Conservation (phyloP, 352 stramenopile genomes). For the Phytophthora megakarya region DNA sequence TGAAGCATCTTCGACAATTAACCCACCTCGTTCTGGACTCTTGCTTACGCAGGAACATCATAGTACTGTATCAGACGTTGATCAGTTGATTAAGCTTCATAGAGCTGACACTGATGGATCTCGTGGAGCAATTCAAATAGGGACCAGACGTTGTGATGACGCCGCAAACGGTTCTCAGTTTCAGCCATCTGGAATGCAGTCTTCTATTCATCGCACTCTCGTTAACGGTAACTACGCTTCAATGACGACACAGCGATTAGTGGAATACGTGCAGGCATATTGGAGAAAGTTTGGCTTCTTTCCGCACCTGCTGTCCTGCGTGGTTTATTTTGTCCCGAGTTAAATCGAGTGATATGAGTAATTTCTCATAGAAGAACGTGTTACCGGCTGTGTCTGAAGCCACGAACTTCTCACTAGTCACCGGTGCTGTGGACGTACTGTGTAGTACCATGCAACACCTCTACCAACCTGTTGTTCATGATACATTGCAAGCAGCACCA, state of each 20-base stretch:
- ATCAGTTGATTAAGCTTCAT: too few relatives aligned
- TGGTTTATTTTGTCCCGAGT: neutral
- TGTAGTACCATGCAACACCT: neutral
- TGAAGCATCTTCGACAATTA: too few relatives aligned
- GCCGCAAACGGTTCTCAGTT: too few relatives aligned
- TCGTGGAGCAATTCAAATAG: too few relatives aligned
- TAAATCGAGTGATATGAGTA: slow-evolving; percentile 7
- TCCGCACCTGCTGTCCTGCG: slow-evolving; percentile 16
- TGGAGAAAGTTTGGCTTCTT: slow-evolving; percentile 19
- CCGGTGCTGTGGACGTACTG: neutral
- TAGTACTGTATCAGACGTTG: too few relatives aligned
- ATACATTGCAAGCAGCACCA: neutral
- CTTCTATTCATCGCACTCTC: neutral
- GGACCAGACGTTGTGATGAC: too few relatives aligned
- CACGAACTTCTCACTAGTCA: neutral
- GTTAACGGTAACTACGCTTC: slow-evolving; percentile 4
- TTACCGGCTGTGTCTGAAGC: neutral
- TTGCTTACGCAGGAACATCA: too few relatives aligned
- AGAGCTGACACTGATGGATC: too few relatives aligned
- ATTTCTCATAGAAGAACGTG: slow-evolving; percentile 22
- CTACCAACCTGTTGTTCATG: neutral
- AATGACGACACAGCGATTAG: slow-evolving; percentile 8
- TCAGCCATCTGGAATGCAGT: slow-evolving; percentile 2
- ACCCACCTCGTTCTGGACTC: too few relatives aligned
- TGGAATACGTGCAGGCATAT: slow-evolving; percentile 12